Evolutionary conservation across 2,329 filamentous ascomycete species (phyloP), one percentile per base, ranked within the genome.

Genomic region (Penicillium sp.): DNA sequence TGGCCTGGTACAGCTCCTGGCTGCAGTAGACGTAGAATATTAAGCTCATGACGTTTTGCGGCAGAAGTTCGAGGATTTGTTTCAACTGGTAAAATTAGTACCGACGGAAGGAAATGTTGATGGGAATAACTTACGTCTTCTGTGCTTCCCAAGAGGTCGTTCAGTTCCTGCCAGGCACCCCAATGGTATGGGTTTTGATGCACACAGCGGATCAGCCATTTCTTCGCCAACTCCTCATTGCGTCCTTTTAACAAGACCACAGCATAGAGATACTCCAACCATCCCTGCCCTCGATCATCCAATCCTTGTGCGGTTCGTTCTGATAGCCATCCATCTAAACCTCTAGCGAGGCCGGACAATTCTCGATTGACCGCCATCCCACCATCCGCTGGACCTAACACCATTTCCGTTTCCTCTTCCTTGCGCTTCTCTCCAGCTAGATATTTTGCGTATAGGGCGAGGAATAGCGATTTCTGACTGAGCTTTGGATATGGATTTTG

Each of bases 401-500:
- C 90, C 89, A 97, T 97, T 76, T 99, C 94, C 23, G 90, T 91
- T 57, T 97, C 93, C 74, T 99, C 94, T 67, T 96, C 91, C 75
- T 93, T 96, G 63, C 91, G 87, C 80, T 97, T 97, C 79, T 99
- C 94, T 1, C 94, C 94, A 0, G 92, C 89, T 62, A 97, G 84
- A 70, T 92, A 92, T 70, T 93, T 95, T 44, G 94, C 91, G 69
- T 99, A 99, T 4, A 97, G 79, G 0, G 92, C 89, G 11, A 99
- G 81, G 70, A 99, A 99, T 21, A 97, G 76, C 51, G 93, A 92
- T 76, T 93, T 95, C 72, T 97, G 92, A 71, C 92, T 97, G 50
- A 97, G 66, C 7, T 73, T 76, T 11, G 76, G 79, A 41, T 81
- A 76, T 4, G 73, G 74, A 63, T 75, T 76, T 38, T 71, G 70